phyloP scores from a whole-genome alignment of 2,329 filamentous ascomycete species.

The Penicillium hordei region DNA sequence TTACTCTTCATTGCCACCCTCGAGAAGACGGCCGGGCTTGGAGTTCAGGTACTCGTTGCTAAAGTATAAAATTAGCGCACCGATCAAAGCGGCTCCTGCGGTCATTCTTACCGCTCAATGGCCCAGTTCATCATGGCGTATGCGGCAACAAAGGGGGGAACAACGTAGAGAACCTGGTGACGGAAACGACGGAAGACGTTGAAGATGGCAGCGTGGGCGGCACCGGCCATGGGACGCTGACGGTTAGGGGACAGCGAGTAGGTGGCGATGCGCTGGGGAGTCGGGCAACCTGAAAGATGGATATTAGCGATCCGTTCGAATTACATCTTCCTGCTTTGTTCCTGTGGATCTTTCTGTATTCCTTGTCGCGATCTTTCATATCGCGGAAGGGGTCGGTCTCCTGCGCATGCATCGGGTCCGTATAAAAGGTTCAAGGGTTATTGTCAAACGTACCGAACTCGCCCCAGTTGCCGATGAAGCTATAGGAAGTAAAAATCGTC shows the following conservation, averaged over 20 bases:
- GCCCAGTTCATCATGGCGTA: constrained; percentile 92
- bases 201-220: constrained; percentile 81
- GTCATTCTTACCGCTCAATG: constrained; percentile 70
- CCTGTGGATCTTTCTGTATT: neutral
- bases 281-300: constrained; percentile 34
- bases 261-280: constrained; percentile 58
- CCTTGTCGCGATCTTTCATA: neutral
- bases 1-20: constrained; percentile 35
- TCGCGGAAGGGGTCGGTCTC: neutral
- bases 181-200: constrained; percentile 88
- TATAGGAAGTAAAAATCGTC: constrained; percentile 40
- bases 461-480: constrained; percentile 75
- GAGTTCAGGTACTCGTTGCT: constrained; percentile 55
- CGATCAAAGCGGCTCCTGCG: neutral
- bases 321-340: neutral
- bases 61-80: constrained; percentile 15
- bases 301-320: constrained; percentile 1
- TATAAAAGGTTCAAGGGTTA: constrained; percentile 16
- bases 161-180: constrained; percentile 84
- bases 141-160: constrained; percentile 72
- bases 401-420: constrained; percentile 14
- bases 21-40: constrained; percentile 46
- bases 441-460: constrained; percentile 64
- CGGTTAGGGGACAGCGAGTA: constrained; percentile 85
- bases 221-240: constrained; percentile 80